Percentiles rank a stretch among this genome's conserved stretches.
These are phyloP conservation scores for Cryptococcus sp. DNA, from an alignment of 1,284 basidiomycete genomes.

Conservation along the genomic window DNA sequence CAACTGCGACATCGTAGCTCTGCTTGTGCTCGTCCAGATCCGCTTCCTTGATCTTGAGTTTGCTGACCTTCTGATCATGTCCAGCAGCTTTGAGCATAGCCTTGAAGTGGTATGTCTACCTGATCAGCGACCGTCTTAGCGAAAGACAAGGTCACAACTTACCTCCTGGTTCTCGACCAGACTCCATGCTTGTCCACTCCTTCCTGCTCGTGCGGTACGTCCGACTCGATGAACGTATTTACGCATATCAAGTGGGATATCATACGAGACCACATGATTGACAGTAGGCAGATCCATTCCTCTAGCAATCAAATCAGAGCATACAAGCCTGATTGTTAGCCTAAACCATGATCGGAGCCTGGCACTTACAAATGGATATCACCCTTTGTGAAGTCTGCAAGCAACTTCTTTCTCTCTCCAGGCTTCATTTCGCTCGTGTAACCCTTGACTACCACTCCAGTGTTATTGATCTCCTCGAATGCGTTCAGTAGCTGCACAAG, in stretches of 20 bases:
- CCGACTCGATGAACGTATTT: slow-evolving; percentile 98
- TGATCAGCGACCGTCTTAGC: background rate
- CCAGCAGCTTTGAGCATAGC: slow-evolving; percentile 70
- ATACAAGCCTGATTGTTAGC: slow-evolving; percentile 64
- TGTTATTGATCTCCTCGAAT: slow-evolving; percentile 61
- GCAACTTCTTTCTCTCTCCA: slow-evolving; percentile 67
- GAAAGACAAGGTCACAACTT: slow-evolving; percentile 11
- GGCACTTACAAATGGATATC: slow-evolving; percentile 72
- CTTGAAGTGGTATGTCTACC: slow-evolving; percentile 82
- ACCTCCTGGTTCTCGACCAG: slow-evolving; percentile 95
- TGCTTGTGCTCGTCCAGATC: slow-evolving; percentile 58
- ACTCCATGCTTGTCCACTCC: slow-evolving; percentile 83
- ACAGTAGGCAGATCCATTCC: slow-evolving; percentile 95
- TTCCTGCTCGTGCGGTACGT: slow-evolving; percentile 86
- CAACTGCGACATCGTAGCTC: slow-evolving; percentile 58
- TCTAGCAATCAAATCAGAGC: slow-evolving; percentile 91
- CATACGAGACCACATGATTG: slow-evolving; percentile 88
- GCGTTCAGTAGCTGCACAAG: slow-evolving; percentile 78
- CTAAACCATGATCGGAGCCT: background rate
- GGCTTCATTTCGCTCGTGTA: slow-evolving; percentile 85
- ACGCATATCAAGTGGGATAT: slow-evolving; percentile 91
- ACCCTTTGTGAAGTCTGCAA: slow-evolving; percentile 75
- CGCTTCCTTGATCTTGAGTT: slow-evolving; percentile 63
- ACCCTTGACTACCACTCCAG: slow-evolving; percentile 55
- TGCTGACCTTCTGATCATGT: slow-evolving; percentile 68